Percentiles rank a stretch among this genome's conserved stretches.
Evolutionary conservation across 2,329 filamentous ascomycete species (phyloP).

Genomic region (Fusarium succisae): DNA sequence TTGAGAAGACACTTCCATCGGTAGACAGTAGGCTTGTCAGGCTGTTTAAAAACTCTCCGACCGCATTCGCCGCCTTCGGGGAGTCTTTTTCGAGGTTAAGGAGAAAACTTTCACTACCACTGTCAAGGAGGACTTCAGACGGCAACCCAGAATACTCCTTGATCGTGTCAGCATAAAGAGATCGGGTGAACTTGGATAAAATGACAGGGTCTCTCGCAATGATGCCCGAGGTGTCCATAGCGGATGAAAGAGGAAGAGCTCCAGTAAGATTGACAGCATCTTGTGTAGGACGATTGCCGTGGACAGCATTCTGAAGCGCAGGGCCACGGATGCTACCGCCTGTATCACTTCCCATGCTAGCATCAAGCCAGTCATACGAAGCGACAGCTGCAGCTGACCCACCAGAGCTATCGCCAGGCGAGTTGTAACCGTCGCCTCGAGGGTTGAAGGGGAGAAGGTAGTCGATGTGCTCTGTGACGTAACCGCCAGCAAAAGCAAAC

Average conservation of each 20-base stretch:
- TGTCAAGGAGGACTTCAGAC: background rate
- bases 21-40: background rate
- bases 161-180: background rate
- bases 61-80: background rate
- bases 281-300: slow-evolving; percentile 54
- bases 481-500: slow-evolving; percentile 12
- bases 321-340: slow-evolving; percentile 55
- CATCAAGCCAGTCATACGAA: slow-evolving; percentile 56
- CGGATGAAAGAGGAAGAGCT: slow-evolving; percentile 53
- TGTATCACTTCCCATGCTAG: slow-evolving; percentile 26
- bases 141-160: background rate
- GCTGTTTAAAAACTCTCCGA: background rate
- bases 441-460: slow-evolving; percentile 56
- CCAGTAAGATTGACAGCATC: slow-evolving; percentile 52
- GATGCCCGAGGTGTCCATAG: slow-evolving; percentile 49
- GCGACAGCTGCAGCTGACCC: slow-evolving; percentile 52
- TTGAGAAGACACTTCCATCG: background rate
- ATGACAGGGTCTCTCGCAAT: background rate
- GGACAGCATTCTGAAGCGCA: slow-evolving; percentile 53
- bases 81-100: background rate
- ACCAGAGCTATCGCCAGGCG: slow-evolving; percentile 57
- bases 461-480: slow-evolving; percentile 40
- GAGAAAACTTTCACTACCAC: background rate
- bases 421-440: slow-evolving; percentile 58
- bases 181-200: background rate